phyloP scores from a whole-genome alignment of 75 land plant species.

The Pinus tabuliformis region DNA sequence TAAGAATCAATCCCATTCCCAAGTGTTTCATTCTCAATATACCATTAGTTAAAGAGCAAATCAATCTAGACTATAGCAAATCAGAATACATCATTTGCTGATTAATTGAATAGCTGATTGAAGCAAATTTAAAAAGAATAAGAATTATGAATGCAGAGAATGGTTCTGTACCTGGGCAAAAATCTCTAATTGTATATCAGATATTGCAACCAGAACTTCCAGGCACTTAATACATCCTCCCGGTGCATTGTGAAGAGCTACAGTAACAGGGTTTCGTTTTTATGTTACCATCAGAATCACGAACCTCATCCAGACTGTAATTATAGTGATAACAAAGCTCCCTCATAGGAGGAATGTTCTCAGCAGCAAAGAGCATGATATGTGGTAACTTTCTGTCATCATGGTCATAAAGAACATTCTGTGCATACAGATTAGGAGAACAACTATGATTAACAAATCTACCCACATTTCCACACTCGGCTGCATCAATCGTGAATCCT shows the following conservation, averaged over 20 bases:
- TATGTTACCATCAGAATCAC: slow-evolving; percentile 30
- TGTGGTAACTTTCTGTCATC: slow-evolving; percentile 55
- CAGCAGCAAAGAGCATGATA: slow-evolving; percentile 46
- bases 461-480: slow-evolving; percentile 38
- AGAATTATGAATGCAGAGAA: neutral
- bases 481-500: slow-evolving; percentile 56
- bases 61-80: no score
- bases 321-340: slow-evolving; percentile 64
- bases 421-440: slow-evolving; percentile 59
- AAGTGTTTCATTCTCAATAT: no score
- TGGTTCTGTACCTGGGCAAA: neutral
- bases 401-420: slow-evolving; percentile 65
- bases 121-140: neutral
- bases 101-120: no score
- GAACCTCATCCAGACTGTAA: slow-evolving; percentile 44
- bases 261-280: slow-evolving; percentile 58
- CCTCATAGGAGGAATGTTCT: slow-evolving; percentile 50
- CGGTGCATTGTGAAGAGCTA: slow-evolving; percentile 27
- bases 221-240: slow-evolving; percentile 46
- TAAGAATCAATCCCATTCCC: no score
- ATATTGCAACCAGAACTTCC: neutral
- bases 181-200: neutral
- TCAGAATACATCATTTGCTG: no score
- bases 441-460: slow-evolving; percentile 62
- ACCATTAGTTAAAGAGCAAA: no score